These are phyloP conservation scores for Didymella keratinophila DNA, from an alignment of 2,329 filamentous ascomycete genomes.

Conservation along the genomic window DNA sequence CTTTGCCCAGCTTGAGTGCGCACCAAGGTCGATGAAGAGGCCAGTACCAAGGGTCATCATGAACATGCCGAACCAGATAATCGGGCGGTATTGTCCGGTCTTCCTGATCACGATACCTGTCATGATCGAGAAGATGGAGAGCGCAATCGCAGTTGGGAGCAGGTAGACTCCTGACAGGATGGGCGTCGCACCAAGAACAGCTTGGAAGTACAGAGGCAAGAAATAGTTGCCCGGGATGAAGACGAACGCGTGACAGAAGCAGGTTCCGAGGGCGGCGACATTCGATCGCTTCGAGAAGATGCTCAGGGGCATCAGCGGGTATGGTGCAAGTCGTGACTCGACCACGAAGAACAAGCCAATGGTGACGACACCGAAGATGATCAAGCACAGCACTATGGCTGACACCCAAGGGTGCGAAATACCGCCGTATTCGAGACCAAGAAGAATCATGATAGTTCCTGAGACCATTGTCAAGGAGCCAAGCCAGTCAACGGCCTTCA, in stretches of 20 bases:
- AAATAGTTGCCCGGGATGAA: slow-evolving; percentile 84
- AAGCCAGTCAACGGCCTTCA: slow-evolving; percentile 71
- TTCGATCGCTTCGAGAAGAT: slow-evolving; percentile 74
- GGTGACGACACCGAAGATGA: slow-evolving; percentile 74
- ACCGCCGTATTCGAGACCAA: slow-evolving; percentile 86
- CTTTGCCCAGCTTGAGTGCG: slow-evolving; percentile 48
- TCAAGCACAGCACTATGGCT: slow-evolving; percentile 76
- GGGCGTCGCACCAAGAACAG: slow-evolving; percentile 71
- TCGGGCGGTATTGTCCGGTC: slow-evolving; percentile 54
- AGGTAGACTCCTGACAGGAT: slow-evolving; percentile 78
- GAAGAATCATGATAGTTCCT: slow-evolving; percentile 83
- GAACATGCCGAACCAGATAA: slow-evolving; percentile 48
- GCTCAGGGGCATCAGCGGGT: slow-evolving; percentile 78
- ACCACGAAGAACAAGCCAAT: slow-evolving; percentile 73
- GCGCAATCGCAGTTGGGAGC: slow-evolving; percentile 72
- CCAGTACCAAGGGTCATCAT: slow-evolving; percentile 52
- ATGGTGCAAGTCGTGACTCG: slow-evolving; percentile 76
- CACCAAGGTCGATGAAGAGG: slow-evolving; percentile 48
- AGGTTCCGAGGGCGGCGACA: slow-evolving; percentile 68
- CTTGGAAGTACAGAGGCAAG: slow-evolving; percentile 85
- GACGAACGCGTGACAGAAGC: slow-evolving; percentile 76
- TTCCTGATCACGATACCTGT: slow-evolving; percentile 62
- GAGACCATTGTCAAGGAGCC: slow-evolving; percentile 74
- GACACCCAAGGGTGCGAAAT: slow-evolving; percentile 77
- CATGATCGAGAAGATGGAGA: slow-evolving; percentile 68